These are phyloP conservation scores for Phoma sp. DNA, from an alignment of 2,329 filamentous ascomycete species.

Conservation along the genomic window DNA sequence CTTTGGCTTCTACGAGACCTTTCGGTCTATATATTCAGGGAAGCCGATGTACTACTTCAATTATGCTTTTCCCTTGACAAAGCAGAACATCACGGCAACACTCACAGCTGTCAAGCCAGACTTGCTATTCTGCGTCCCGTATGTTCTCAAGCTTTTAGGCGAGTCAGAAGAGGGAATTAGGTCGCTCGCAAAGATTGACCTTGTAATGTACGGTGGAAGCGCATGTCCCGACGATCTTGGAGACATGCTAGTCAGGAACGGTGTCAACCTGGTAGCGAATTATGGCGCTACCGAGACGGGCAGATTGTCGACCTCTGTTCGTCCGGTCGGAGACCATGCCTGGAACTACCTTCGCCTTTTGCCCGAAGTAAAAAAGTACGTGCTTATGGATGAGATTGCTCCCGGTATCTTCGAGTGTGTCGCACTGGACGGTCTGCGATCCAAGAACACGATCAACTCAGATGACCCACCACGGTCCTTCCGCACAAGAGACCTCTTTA, in stretches of 20 bases:
- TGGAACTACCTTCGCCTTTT: conserved; percentile 67
- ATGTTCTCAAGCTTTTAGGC: conserved; percentile 68
- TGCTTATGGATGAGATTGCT: conserved; percentile 51
- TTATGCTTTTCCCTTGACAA: conserved; percentile 29
- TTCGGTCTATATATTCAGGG: conserved; percentile 32
- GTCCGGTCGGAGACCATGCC: conserved; percentile 60
- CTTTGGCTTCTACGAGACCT: conserved; percentile 34
- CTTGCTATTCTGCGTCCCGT: conserved; percentile 68
- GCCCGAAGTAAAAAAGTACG: conserved; percentile 50
- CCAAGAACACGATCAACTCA: conserved; percentile 53
- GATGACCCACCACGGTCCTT: conserved; percentile 55
- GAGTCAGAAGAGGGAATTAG: conserved; percentile 64
- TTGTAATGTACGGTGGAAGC: conserved; percentile 66
- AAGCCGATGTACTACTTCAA: conserved; percentile 37
- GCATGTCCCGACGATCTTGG: conserved; percentile 67
- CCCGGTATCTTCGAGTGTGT: conserved; percentile 52
- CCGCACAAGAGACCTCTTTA: conserved; percentile 60
- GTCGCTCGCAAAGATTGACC: conserved; percentile 55
- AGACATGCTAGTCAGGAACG: conserved; percentile 59
- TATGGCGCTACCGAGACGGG: conserved; percentile 70
- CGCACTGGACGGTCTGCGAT: conserved; percentile 48
- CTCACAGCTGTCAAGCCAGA: conserved; percentile 51
- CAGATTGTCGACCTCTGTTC: conserved; percentile 67
- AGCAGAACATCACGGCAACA: conserved; percentile 24
- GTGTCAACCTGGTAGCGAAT: conserved; percentile 63